Base-by-base conservation (phyloP, 108 stramenopile species). In the Cylindrotheca closterium region DNA sequence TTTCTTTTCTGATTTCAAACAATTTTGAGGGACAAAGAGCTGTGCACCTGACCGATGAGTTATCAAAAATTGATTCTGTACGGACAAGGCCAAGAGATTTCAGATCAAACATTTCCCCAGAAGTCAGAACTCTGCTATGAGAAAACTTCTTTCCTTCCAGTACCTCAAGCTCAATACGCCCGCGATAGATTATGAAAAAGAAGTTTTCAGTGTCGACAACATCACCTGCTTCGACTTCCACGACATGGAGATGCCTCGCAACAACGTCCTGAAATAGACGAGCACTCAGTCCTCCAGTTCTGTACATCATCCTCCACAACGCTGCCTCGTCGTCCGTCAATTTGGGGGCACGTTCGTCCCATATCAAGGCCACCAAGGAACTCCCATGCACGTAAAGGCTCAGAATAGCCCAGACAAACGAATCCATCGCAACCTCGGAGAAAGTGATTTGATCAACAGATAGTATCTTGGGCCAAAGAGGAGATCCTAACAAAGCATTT, bases 241-340 rank as follows among this genome's bases (percentile, higher is more conserved):
- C 60, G 17, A 68, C 52, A 26, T 68, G 28, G 31, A 67, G 28
- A 58, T 73, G 29, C 2, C 49, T n/a, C 7, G 55, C 59, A 17
- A 75, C 32, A 46, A 66, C 49, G 4, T 49, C 23, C 5, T 68
- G 29, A 45, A 75, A 76, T 2, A 70, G 18, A 31, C 33, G 50
- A 25, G 60, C 19, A 5, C 68, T 70, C 4, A 76, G 18, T 4
- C 75, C 75, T 47, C 68, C 68, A 3, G 58, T 63, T 46, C 75
- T 59, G 49, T 76, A 76, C 25, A 76, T 63, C 34, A 76, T 42
- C 18, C 75, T 30, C 75, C 75, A 76, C 29, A 76, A 45, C 1
- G 74, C 67, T 4, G 48, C 60, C 28, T 67, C 67, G 15, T 75
- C 67, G 2, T 66, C 72, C 12, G 27, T 51, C 22, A 74, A 25